Base-by-base conservation (phyloP, 2,329 filamentous ascomycete genomes). In the Apiospora malaysiana region DNA sequence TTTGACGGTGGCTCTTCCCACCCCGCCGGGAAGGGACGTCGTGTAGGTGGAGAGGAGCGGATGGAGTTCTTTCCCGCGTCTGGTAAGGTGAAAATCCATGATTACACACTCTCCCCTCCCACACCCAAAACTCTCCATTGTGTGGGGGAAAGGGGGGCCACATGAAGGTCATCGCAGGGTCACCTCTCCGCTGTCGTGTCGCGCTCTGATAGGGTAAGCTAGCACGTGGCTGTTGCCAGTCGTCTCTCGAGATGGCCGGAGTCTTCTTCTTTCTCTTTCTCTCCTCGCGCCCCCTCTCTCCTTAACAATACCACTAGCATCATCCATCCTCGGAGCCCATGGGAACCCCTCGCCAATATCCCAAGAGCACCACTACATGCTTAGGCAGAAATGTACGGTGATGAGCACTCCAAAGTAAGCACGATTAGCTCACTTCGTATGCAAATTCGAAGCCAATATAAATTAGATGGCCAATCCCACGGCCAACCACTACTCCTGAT, bases 101-200 rank as follows among this genome's bases (percentile, higher is more conserved):
- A 32, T 59, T 37, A 37, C 51, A 37, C 25, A 59, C 27, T 45
- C 42, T 16, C 42, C 5, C 42, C 42, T 16, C 42, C 5, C 42
- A n/a, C 51, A 37, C 49, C 27, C 25, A 59, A 37, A 51, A 27
- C 21, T 0, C 27, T n/a, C 51, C 3, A 5, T 59, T 27, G 51
- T 59, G 27, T 32, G 27, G 51, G 51, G 2, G 27, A 9, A 21
- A 16, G 27, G 27, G 27, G 32, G 27, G 12, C 21, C 51, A 10
- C 27, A 59, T 59, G 18, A 59, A 59, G 51, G 27, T 37, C n/a
- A 27, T n/a, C 51, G 27, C 12, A 37, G 51, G 51, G 51, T 27
- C 51, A 59, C 51, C 32, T 23, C 56, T 63, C 16, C 32, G 56
- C 32, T 63, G 56, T 63, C 56, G 56, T 63, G 56, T 63, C 56